Evolutionary conservation across 2,329 filamentous ascomycete species (phyloP).

Genomic region (Corinectria fuckeliana): DNA sequence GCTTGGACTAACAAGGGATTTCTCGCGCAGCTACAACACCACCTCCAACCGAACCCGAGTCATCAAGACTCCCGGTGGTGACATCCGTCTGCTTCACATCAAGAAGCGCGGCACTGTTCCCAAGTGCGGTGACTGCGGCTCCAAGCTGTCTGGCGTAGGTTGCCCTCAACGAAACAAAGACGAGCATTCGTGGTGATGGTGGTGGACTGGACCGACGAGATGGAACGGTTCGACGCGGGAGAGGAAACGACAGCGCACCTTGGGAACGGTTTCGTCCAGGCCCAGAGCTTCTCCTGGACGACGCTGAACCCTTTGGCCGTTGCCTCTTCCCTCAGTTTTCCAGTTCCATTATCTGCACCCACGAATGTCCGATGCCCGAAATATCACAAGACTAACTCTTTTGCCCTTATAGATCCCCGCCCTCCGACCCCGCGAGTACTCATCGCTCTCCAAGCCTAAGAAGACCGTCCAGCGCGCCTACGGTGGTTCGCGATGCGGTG

Average conservation of each 20-base stretch:
- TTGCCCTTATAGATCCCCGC: constrained; percentile 74
- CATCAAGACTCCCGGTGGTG: constrained; percentile 95
- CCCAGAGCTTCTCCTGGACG: not conserved
- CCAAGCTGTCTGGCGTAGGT: constrained; percentile 98
- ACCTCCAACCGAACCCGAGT: constrained; percentile 95
- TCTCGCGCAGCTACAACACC: constrained; percentile 85
- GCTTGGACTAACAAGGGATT: constrained; percentile 34
- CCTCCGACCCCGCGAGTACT: constrained; percentile 97
- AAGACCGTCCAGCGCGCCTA: constrained; percentile 99
- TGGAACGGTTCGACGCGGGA: constrained; percentile 3
- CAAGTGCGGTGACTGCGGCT: constrained; percentile 99
- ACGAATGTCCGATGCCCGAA: constrained; percentile 12
- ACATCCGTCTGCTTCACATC: constrained; percentile 96
- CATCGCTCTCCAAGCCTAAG: constrained; percentile 96
- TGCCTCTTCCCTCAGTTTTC: not conserved
- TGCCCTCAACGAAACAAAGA: constrained; percentile 24
- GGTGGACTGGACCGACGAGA: constrained; percentile 21
- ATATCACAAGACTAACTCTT: constrained; percentile 24
- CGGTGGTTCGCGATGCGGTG: constrained; percentile 96
- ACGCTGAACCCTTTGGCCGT: not conserved
- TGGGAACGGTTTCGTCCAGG: not conserved
- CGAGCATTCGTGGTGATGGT: constrained; percentile 22
- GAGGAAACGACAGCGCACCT: not conserved
- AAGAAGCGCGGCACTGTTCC: constrained; percentile 99
- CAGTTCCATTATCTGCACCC: constrained; percentile 11